These are phyloP conservation scores for Xylaria palmicola DNA, from an alignment of 495 filamentous ascomycete genomes.

Conservation along the genomic window DNA sequence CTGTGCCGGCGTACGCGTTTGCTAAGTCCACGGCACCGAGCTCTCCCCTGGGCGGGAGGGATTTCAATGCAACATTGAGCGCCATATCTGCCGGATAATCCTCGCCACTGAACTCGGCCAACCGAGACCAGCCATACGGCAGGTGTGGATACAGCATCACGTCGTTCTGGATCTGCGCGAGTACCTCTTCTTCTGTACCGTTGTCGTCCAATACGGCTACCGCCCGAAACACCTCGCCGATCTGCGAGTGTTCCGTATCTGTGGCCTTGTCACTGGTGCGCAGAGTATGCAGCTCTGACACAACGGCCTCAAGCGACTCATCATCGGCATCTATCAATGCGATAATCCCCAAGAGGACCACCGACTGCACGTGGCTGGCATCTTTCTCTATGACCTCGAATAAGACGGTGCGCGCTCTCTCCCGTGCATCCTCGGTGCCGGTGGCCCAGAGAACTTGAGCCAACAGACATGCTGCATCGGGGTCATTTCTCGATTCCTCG, in stretches of 20 bases:
- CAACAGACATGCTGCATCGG: conserved; percentile 84
- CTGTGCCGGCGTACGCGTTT: conserved; percentile 72
- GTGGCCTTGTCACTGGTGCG: conserved; percentile 58
- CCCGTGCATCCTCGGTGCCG: conserved; percentile 69
- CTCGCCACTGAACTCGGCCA: conserved; percentile 53
- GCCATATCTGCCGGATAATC: conserved; percentile 76
- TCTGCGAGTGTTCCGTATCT: conserved; percentile 42
- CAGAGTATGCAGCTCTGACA: conserved; percentile 70
- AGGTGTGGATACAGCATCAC: conserved; percentile 76
- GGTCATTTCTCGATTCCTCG: conserved; percentile 70
- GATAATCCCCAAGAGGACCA: conserved; percentile 77
- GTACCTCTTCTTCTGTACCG: conserved; percentile 31
- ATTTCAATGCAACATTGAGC: conserved; percentile 69
- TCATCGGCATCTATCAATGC: conserved; percentile 74
- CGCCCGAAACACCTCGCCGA: conserved; percentile 47
- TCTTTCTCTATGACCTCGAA: conserved; percentile 71
- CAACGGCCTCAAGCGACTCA: conserved; percentile 77
- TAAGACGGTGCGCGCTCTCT: conserved; percentile 74
- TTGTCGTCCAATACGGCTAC: conserved; percentile 38
- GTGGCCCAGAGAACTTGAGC: conserved; percentile 92
- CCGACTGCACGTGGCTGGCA: conserved; percentile 71
- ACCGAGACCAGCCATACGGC: conserved; percentile 72
- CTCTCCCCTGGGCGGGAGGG: conserved; percentile 66
- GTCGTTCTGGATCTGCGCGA: conserved; percentile 61
- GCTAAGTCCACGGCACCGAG: conserved; percentile 69